Evolutionary conservation across 1,284 basidiomycete genomes (phyloP), one percentile per base, ranked within the genome.

Genomic region (Ceratobasidium sp.): DNA sequence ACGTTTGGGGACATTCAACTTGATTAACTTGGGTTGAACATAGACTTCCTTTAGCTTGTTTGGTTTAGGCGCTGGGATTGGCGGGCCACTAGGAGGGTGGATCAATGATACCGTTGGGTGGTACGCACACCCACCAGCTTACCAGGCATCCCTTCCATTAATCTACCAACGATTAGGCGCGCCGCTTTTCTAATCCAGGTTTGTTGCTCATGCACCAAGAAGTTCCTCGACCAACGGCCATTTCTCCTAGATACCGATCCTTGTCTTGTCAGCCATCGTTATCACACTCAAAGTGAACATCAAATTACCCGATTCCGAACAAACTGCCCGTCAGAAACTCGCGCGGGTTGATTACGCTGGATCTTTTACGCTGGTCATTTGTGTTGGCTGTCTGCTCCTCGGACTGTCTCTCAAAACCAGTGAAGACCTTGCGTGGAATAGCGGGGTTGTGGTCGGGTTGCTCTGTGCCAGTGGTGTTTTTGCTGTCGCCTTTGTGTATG

Each of bases 61-160:
- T 79, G 92, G 92, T 66, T 82, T 92, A 75, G 92, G 92, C 77
- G 88, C 91, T 61, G 92, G 91, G 49, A 84, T 95, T n/a, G 95
- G 95, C 59, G 95, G 93, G 24, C 94, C 95, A n/a, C 78, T 96
- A 8, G 95, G 94, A 51, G 94, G 95, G 31, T 92, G 91, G 88
- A 86, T 95, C 78, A 91, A 92, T 79, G 94, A 96, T 81, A 85
- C 79, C 22, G 88, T 93, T 79, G 93, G 93, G 79, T 96, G 94
- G 94, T 92, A 79, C 76, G 90, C 82, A 76, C 59, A 58, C 14
- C 65, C 65, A 53, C 19, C 51, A 54, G 16, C 31, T 63, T 31
- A 59, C 24, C 22, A 62, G 9, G 37, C 48, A 8, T 14, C 22
- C 37, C n/a, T 16, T 22, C n/a, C 27, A 7, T 31, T 58, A 14